Percentiles rank a stretch among this genome's conserved stretches.
Evolutionary conservation across 192 early-diverging fungal species (phyloP).

Genomic region (Pilaira anomala): DNA sequence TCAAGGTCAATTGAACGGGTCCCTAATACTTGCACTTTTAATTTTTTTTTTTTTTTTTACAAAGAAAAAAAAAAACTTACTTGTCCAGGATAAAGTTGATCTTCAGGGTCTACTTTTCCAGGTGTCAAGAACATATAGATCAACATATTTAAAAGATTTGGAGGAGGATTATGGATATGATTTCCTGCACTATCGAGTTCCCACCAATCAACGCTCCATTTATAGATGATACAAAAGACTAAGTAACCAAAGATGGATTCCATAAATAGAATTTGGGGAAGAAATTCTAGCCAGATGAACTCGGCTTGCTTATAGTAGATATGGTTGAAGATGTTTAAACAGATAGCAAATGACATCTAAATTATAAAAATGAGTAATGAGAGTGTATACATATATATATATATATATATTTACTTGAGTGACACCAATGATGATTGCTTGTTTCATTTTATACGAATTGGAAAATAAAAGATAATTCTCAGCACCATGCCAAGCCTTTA

Average conservation of each 20-base stretch:
- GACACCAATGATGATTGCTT: constrained; percentile 93
- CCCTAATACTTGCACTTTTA: too few species aligned
- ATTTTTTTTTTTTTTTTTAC: too few species aligned
- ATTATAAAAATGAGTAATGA: not conserved
- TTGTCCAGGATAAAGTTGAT: constrained; percentile 87
- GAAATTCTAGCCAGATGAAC: constrained; percentile 81
- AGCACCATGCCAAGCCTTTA: constrained; percentile 79
- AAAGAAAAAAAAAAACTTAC: too few species aligned
- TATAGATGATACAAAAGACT: constrained; percentile 85
- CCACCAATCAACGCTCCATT: constrained; percentile 93
- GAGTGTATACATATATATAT: not conserved
- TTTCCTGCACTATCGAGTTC: constrained; percentile 64
- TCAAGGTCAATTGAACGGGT: constrained; percentile 72
- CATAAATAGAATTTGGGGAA: constrained; percentile 95
- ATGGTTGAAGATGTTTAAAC: constrained; percentile 87
- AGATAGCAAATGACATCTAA: constrained; percentile 93
- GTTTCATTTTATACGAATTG: constrained; percentile 99
- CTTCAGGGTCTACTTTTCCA: constrained; percentile 66
- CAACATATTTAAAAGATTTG: constrained; percentile 94
- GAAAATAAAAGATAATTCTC: constrained; percentile 93
- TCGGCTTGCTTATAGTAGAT: constrained; percentile 79
- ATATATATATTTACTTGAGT: constrained; percentile 44
- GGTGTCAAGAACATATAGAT: constrained; percentile 99
- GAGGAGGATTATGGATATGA: constrained; percentile 70
- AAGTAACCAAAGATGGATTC: constrained; percentile 97